Evolutionary conservation across 176 grass and related monocot species (phyloP).

Genomic region (Thalia dealbata): DNA sequence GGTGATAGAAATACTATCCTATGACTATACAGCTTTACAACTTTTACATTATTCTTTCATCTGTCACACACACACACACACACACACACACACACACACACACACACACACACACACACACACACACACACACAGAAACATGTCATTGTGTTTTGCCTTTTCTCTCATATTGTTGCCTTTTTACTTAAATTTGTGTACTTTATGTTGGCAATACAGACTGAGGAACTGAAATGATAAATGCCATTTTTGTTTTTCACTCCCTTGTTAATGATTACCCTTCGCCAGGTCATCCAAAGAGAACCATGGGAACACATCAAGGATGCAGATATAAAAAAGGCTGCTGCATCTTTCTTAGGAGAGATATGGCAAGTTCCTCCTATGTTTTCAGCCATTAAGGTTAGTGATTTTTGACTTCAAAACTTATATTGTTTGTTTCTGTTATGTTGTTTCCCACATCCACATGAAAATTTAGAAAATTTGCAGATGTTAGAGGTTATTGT

Average conservation of each 20-base stretch:
- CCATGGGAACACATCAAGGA: slow-evolving; percentile 96
- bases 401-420: slow-evolving; percentile 7
- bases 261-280: neutral
- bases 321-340: slow-evolving; percentile 70
- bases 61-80: no score
- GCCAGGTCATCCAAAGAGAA: slow-evolving; percentile 83
- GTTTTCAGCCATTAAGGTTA: slow-evolving; percentile 98
- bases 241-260: neutral
- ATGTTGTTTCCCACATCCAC: neutral
- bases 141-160: neutral
- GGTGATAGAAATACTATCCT: no score
- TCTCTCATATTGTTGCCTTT: neutral
- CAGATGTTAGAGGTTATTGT: neutral
- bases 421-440: neutral
- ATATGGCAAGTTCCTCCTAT: slow-evolving; percentile 98
- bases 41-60: neutral
- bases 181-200: neutral
- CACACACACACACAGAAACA: no score
- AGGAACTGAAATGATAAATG: neutral
- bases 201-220: neutral
- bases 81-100: no score
- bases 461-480: neutral
- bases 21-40: no score
- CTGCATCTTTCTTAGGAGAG: slow-evolving; percentile 71
- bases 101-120: no score